Evolutionary conservation across 257 asterid genomes (phyloP).

Genomic region (Solanum pimpinellifolium): DNA sequence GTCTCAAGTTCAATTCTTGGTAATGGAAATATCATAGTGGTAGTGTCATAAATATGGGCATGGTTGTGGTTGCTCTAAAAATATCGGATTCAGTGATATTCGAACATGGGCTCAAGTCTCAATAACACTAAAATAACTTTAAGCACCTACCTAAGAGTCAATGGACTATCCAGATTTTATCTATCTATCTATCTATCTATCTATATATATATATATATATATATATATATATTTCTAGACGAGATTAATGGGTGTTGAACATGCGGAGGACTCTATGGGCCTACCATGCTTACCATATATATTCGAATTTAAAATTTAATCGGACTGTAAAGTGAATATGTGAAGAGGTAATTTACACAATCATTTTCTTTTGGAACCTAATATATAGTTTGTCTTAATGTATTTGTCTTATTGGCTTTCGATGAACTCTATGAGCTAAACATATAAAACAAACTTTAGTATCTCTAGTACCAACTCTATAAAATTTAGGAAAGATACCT

Average conservation of each 20-base stretch:
- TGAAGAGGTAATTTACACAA: background rate
- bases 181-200: too few relatives aligned
- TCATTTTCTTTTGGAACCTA: background rate
- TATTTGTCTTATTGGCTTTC: background rate
- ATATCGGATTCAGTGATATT: accelerated
- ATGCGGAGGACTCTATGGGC: accelerated
- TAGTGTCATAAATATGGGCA: background rate
- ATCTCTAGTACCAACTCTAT: background rate
- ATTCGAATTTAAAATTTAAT: too few relatives aligned
- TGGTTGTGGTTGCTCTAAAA: too few relatives aligned
- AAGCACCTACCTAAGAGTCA: accelerated
- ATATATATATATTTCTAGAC: too few relatives aligned
- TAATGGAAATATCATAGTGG: background rate
- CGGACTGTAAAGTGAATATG: too few relatives aligned
- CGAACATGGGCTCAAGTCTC: too few relatives aligned
- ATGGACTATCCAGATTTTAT: too few relatives aligned
- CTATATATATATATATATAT: too few relatives aligned
- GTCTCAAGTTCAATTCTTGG: too few relatives aligned
- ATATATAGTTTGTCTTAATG: background rate
- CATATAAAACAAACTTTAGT: background rate
- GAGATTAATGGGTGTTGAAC: too few relatives aligned
- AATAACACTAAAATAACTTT: too few relatives aligned
- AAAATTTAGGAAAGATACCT: background rate
- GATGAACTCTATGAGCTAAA: background rate
- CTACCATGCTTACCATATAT: too few relatives aligned